Evolutionary conservation across 768 basidiomycete species (phyloP), one percentile per base, ranked within the genome.

Genomic region (Tulasnella calospora): DNA sequence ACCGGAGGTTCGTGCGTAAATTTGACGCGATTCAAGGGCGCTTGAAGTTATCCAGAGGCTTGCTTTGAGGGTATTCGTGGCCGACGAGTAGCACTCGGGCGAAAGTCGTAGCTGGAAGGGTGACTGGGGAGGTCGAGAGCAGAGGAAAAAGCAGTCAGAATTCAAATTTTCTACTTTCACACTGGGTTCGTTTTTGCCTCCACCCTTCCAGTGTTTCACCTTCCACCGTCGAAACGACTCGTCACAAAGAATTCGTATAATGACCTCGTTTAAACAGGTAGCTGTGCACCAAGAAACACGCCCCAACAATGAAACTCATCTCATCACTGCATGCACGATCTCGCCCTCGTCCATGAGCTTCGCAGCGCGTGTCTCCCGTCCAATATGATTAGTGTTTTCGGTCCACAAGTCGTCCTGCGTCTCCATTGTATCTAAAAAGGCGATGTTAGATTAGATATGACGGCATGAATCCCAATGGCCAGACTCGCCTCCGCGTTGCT

Each of bases 131-230:
- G 61, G 61, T 67, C 61, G 61, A 44, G 61, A 35, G 10, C 5
- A 27, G 61, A 67, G 61, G 61, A 33, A 67, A 67, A 67, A 35
- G 61, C 61, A 67, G 61, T 67, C 61, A 67, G 61, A 15, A 67
- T 67, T 67, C 61, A 67, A 67, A 67, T 67, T 67, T 67, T 67
- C 61, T 67, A 67, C 61, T 67, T 67, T 67, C 61, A 35, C 61
- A 67, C 61, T 67, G 2, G 61, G 61, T 67, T 67, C 27, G 30
- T 4, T 67, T 67, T 67, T 33, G 61, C 33, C 61, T 67, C 30
- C 38, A 40, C 38, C 33, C 61, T 12, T 3, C 10, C 61, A 67
- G 61, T 13, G 61, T 35, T 67, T 67, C 61, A 67, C 33, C 61
- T 67, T 67, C 61, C 61, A 67, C 27, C 61, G 27, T 27, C 27